Percentiles rank a stretch among this genome's conserved stretches.
Conservation (phyloP, 2,329 filamentous ascomycete species). For the Diaporthe batatas region DNA sequence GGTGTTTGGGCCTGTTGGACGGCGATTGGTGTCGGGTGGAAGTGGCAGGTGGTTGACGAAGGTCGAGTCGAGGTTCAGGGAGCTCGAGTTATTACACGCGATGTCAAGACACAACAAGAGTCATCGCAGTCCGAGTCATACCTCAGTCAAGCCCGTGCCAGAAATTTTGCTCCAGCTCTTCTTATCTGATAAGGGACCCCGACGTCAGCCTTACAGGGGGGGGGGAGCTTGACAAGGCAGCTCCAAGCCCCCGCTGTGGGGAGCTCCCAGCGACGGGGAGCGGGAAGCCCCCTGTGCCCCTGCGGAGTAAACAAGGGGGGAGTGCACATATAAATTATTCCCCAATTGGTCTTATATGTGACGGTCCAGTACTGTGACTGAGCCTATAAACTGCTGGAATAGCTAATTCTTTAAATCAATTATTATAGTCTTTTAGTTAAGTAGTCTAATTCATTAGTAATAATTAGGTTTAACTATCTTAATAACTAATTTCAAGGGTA, state of each 20-base stretch:
- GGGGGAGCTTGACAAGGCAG: slow-evolving; percentile 1
- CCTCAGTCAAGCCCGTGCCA: too few relatives aligned
- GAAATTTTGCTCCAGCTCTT: slow-evolving; percentile 8
- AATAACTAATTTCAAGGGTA: too few relatives aligned
- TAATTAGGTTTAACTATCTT: too few relatives aligned
- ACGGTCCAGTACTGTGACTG: too few relatives aligned
- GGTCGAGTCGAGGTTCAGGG: not conserved
- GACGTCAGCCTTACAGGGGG: slow-evolving; percentile 8
- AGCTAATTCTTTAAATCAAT: too few relatives aligned
- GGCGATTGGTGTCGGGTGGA: not conserved
- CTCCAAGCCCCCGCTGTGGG: slow-evolving; percentile 20
- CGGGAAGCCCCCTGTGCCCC: not conserved
- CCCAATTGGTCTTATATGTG: too few relatives aligned
- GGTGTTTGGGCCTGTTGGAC: not conserved
- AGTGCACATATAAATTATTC: too few relatives aligned
- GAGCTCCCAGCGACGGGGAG: not conserved
- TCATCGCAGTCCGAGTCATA: slow-evolving; percentile 9
- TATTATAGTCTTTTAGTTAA: too few relatives aligned
- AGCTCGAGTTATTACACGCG: not conserved
- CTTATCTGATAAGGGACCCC: slow-evolving; percentile 25
- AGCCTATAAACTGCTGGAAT: too few relatives aligned
- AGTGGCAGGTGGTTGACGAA: not conserved
- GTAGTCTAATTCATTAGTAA: too few relatives aligned
- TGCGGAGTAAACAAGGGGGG: not conserved
- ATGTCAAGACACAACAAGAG: not conserved